Conservation (phyloP, 768 basidiomycete genomes). For the Serendipita sp. region DNA sequence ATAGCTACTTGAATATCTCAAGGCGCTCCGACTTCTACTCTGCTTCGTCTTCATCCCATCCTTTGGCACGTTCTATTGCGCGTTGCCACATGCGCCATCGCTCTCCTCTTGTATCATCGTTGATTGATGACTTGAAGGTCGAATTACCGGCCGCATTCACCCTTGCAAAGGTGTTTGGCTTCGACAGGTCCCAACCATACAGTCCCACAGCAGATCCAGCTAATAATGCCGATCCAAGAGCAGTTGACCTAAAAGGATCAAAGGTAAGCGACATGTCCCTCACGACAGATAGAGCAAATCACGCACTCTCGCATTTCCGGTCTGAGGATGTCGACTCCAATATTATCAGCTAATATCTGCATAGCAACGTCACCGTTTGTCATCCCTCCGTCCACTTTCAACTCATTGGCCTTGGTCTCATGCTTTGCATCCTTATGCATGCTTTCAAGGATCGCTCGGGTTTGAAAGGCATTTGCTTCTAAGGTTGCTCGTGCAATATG, state of each 20-base stretch:
- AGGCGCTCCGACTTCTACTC: neutral
- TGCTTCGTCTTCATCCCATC: slow-evolving; percentile 49
- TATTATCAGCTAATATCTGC: slow-evolving; percentile 73
- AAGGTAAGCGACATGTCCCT: neutral
- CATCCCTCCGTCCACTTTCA: slow-evolving; percentile 98
- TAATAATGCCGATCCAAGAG: slow-evolving; percentile 84
- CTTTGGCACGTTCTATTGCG: slow-evolving; percentile 68
- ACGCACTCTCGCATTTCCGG: slow-evolving; percentile 94
- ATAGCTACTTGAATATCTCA: too few species aligned
- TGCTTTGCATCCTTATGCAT: slow-evolving; percentile 73
- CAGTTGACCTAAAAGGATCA: slow-evolving; percentile 55
- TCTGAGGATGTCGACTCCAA: slow-evolving; percentile 80
- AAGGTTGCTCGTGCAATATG: slow-evolving; percentile 92
- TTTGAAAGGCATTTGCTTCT: slow-evolving; percentile 94
- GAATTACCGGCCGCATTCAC: slow-evolving; percentile 77
- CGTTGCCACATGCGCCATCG: slow-evolving; percentile 74
- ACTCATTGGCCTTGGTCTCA: slow-evolving; percentile 48
- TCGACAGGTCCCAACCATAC: slow-evolving; percentile 81
- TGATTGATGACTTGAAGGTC: slow-evolving; percentile 45
- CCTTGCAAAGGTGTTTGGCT: slow-evolving; percentile 65
- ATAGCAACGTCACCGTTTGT: slow-evolving; percentile 85
- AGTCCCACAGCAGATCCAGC: slow-evolving; percentile 77
- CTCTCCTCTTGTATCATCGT: slow-evolving; percentile 38
- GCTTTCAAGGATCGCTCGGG: slow-evolving; percentile 84
- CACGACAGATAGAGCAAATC: neutral